phyloP scores from a whole-genome alignment of 1,284 basidiomycete genomes.

The Phlebopus sp. region DNA sequence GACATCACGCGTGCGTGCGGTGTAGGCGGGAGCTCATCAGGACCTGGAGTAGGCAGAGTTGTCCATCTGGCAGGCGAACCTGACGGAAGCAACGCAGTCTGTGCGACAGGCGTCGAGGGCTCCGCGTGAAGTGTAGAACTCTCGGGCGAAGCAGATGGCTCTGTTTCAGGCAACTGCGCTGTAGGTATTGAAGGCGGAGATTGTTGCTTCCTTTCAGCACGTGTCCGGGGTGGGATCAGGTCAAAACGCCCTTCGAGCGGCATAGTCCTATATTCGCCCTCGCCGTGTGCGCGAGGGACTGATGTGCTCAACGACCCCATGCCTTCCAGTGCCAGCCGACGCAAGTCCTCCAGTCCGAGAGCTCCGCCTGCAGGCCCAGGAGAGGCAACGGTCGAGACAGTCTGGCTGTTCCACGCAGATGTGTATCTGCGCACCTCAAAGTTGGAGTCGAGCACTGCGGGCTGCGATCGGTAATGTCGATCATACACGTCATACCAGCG shows the following conservation, averaged over 20 bases:
- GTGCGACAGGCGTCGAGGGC: constrained; percentile 27
- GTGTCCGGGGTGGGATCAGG: constrained; percentile 65
- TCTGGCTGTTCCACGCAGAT: constrained; percentile 40
- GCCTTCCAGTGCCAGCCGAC: constrained; percentile 53
- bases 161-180: constrained; percentile 4
- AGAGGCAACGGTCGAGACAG: constrained; percentile 15
- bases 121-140: constrained; percentile 10
- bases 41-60: constrained; percentile 55
- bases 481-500: constrained; percentile 93
- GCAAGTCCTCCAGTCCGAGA: constrained; percentile 68
- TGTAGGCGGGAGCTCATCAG: constrained; percentile 47
- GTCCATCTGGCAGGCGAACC: constrained; percentile 33
- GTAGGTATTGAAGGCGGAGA: neutral
- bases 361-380: constrained; percentile 26
- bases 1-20: constrained; percentile 34
- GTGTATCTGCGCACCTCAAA: constrained; percentile 49
- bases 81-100: constrained; percentile 18
- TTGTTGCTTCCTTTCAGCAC: constrained; percentile 28
- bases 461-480: constrained; percentile 68
- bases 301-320: constrained; percentile 18
- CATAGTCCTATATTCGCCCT: constrained; percentile 31
- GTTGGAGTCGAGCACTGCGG: constrained; percentile 38
- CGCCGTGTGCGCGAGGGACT: constrained; percentile 15
- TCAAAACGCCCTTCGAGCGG: constrained; percentile 86
- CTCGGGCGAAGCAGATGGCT: constrained; percentile 8